A percentile compares a stretch with the other conserved stretches of the same genome.
Conservation (phyloP, 2,329 filamentous ascomycete species). For the Conoideocrella luteorostrata region DNA sequence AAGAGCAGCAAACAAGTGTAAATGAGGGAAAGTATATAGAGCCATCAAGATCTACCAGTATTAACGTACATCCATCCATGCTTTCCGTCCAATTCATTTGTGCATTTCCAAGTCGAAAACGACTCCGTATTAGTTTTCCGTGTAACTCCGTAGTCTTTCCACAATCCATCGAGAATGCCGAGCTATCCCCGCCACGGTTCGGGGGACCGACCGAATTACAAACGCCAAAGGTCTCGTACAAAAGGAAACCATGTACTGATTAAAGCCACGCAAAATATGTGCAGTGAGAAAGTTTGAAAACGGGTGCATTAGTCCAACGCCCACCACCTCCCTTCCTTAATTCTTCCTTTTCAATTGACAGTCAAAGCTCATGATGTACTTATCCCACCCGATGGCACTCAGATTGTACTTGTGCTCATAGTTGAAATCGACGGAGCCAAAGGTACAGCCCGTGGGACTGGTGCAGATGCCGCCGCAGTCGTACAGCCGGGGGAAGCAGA, state of each 20-base stretch:
- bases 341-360: constrained; percentile 16
- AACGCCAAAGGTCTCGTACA: too few species aligned
- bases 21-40: too few species aligned
- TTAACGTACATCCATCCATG: too few species aligned
- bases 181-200: constrained; percentile 1
- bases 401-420: constrained; percentile 43
- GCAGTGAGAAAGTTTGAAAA: too few species aligned
- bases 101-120: too few species aligned
- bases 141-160: background rate
- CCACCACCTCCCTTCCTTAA: background rate
- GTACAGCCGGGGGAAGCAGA: constrained; percentile 38
- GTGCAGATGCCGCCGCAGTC: constrained; percentile 38
- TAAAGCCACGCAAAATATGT: background rate
- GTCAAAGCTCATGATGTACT: constrained; percentile 28
- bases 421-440: constrained; percentile 39
- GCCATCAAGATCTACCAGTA: too few species aligned
- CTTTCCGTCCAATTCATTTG: too few species aligned
- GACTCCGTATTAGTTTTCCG: too few species aligned
- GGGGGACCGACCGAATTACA: background rate
- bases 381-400: constrained; percentile 37
- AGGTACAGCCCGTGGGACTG: constrained; percentile 46
- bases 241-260: too few species aligned
- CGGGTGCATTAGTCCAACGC: too few species aligned
- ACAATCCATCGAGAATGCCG: too few species aligned
- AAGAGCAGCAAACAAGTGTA: too few species aligned